A percentile compares a stretch with the other conserved stretches of the same genome.
phyloP scores from a whole-genome alignment of 305 asterid genomes.

The Rubia peregrina region DNA sequence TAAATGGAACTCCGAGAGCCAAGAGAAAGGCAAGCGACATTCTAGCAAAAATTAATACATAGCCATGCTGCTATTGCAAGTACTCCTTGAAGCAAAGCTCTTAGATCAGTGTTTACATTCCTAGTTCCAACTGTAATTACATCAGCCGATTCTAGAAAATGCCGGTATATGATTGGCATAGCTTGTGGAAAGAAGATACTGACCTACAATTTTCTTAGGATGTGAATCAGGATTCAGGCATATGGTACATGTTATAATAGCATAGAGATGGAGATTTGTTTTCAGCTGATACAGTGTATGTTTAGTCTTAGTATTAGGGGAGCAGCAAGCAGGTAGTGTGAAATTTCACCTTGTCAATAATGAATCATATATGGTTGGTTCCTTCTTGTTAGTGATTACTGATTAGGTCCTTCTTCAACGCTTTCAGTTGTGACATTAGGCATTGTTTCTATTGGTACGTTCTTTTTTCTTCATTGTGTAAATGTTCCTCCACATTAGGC shows the following conservation, averaged over 20 bases:
- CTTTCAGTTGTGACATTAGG: no score
- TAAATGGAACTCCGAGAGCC: constrained; percentile 56
- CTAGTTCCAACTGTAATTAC: not conserved
- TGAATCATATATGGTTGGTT: not conserved
- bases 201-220: not conserved
- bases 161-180: not conserved
- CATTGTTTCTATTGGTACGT: no score
- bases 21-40: constrained; percentile 55
- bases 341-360: not conserved
- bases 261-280: not conserved
- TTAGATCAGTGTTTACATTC: not conserved
- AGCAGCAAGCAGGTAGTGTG: not conserved
- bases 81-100: not conserved
- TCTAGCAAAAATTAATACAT: constrained; percentile 24
- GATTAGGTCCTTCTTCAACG: no score
- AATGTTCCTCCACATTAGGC: not conserved
- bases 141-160: not conserved
- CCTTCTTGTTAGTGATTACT: not conserved
- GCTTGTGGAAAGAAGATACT: not conserved
- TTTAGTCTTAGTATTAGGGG: not conserved
- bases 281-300: not conserved
- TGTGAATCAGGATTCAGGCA: not conserved
- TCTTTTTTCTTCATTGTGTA: not conserved
- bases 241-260: not conserved
- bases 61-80: not conserved